Evolutionary conservation across 2,329 filamentous ascomycete genomes (phyloP), one percentile per base, ranked within the genome.

Genomic region (Mycosphaerella sp.): DNA sequence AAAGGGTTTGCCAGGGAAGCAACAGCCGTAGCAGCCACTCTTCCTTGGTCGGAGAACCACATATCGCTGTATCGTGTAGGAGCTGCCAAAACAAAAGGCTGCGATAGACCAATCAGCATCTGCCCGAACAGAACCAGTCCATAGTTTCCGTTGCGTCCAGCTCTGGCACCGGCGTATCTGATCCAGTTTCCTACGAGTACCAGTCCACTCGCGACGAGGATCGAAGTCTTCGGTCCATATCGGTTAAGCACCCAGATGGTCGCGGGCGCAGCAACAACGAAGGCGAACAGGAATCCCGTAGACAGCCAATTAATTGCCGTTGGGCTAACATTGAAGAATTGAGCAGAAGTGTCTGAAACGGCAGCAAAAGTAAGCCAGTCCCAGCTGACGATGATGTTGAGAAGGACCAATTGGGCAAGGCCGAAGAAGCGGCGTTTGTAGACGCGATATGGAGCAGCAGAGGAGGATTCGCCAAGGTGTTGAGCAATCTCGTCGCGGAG

Each of bases 331-430:
- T 73, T 60, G 66, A 94, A 97, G 73, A 89, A 95, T 18, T 75
- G 61, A 0, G 89, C 82, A 1, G 88, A 79, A 17, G 84, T 81
- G 30, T 79, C 79, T 1, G 88, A 88, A 28, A 95, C 84, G 36
- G 91, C 86, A 1, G 90, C 86, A 69, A 89, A 96, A 6, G 89
- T 93, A 61, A 97, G 80, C 91, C 91, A 97, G 79, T 94, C 89
- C 91, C 91, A 97, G 64, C 87, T 94, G 37, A 95, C 85, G 54
- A 97, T 81, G 50, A 96, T 85, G 67, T 97, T 98, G 71, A 97
- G 75, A 63, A 97, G 71, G 6, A 89, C 85, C 65, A 97, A 72
- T 70, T 95, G 87, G 17, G 80, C 72, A 45, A 98, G 74, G 0
- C 93, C 93, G 67, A 95, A 87, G 83, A 89, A 98, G 40, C 93